phyloP scores from a whole-genome alignment of 139 green algal genomes.

The Haematococcus lacustris region DNA sequence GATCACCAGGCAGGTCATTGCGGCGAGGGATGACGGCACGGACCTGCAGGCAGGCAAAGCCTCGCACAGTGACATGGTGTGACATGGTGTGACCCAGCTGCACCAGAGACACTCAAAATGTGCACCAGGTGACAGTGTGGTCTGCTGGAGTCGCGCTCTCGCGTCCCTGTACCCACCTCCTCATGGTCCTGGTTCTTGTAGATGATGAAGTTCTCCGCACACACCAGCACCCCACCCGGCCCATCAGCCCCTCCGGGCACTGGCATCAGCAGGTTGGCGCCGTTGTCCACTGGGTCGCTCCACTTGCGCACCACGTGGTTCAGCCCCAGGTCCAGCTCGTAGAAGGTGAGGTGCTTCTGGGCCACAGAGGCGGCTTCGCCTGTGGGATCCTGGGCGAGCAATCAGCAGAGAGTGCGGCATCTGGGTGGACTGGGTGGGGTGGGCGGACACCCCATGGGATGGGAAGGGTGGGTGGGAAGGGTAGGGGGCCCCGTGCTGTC shows the following conservation, averaged over 20 bases:
- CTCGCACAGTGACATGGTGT: too few species aligned
- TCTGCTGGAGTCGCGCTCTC: too few species aligned
- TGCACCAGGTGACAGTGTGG: too few species aligned
- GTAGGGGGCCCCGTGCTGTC: too few species aligned
- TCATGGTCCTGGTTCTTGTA: slow-evolving; percentile 75
- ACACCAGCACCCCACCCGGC: slow-evolving; percentile 89
- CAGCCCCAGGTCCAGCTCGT: slow-evolving; percentile 97
- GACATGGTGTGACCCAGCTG: too few species aligned
- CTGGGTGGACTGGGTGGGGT: too few species aligned
- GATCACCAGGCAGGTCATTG: slow-evolving; percentile 66
- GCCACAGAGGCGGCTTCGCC: slow-evolving; percentile 81
- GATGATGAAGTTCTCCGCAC: slow-evolving; percentile 95
- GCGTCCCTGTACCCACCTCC: too few species aligned
- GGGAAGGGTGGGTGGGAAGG: too few species aligned
- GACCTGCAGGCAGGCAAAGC: slow-evolving; percentile 49
- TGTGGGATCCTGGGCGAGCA: slow-evolving; percentile 76
- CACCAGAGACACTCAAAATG: too few species aligned
- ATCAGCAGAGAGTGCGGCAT: too few species aligned
- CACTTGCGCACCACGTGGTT: slow-evolving; percentile 95
- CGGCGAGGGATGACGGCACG: slow-evolving; percentile 87
- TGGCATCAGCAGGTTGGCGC: slow-evolving; percentile 90
- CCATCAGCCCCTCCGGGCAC: slow-evolving; percentile 86
- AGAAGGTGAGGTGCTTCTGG: slow-evolving; percentile 94
- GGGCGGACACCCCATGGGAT: too few species aligned
- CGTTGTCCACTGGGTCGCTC: slow-evolving; percentile 88